Evolutionary conservation across 352 stramenopile species (phyloP).

Genomic region (Elongisporangium prolatum): DNA sequence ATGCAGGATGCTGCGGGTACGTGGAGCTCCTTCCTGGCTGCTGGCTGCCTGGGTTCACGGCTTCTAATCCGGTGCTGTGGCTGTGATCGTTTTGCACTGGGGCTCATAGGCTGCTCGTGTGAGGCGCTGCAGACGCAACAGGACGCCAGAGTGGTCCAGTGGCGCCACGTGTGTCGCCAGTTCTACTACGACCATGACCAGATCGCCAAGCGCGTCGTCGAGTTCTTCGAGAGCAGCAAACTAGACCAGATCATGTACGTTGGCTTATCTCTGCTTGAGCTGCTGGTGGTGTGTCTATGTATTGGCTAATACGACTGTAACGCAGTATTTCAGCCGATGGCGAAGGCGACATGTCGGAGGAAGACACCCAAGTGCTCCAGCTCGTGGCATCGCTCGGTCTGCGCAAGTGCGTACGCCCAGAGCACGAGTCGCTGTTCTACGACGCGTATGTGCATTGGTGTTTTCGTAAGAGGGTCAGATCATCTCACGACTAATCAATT

Average conservation of each 20-base stretch:
- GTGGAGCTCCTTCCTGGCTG: constrained; percentile 1
- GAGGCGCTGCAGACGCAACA: constrained; percentile 16
- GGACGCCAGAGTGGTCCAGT: constrained; percentile 30
- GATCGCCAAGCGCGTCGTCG: constrained; percentile 55
- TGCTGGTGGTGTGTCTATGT: background rate
- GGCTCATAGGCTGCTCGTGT: constrained; percentile 28
- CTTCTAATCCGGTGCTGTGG: background rate
- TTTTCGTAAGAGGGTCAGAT: too few relatives aligned
- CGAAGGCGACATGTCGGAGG: constrained; percentile 4
- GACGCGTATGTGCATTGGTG: constrained; percentile 23
- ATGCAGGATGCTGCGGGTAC: background rate
- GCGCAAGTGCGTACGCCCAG: constrained; percentile 30
- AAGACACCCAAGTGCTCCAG: constrained; percentile 11
- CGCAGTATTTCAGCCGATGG: constrained; percentile 21
- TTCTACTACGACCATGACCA: constrained; percentile 65
- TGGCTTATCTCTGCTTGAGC: background rate
- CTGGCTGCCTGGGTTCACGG: background rate
- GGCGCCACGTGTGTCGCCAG: constrained; percentile 48
- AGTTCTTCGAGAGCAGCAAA: constrained; percentile 59
- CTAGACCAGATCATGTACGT: constrained; percentile 60
- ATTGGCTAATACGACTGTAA: background rate
- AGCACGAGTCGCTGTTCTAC: constrained; percentile 31
- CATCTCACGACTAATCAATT: background rate
- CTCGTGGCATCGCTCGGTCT: constrained; percentile 32
- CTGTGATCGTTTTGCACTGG: background rate